Evolutionary conservation across 352 stramenopile species (phyloP), one percentile per base, ranked within the genome.

Genomic region (Globisporangium rhizosaccharum): DNA sequence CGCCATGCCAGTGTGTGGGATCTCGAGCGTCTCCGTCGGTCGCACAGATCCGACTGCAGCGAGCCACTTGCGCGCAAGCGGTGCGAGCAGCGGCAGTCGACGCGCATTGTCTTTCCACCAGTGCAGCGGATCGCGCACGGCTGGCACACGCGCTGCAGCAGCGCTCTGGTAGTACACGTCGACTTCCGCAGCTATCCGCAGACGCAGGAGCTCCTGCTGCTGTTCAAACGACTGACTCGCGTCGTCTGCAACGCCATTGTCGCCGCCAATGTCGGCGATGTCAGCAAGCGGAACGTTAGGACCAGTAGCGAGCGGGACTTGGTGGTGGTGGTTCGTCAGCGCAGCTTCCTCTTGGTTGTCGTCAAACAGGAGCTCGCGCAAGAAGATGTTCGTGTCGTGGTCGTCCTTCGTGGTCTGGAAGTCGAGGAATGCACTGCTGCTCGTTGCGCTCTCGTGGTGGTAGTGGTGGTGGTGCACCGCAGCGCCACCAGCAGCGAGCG

Each of bases 11-110:
- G 58, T 59, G 42, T 53, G 37, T 30, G 58, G 58, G 51, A 63
- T 63, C 58, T 63, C 58, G 42, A 63, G 52, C 25, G 58, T 63
- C 58, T 63, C 58, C 1, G 64, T 70, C 14, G 70, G 67, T 18
- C 67, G 72, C 23, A 81, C 67, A 7, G 70, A 76, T 15, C 73
- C 73, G 5, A 82, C 65, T 0, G 68, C 68, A 20, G 70, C 70
- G 36, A 82, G 61, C 73, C 73, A 82, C 50, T 79, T 72, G 23
- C 73, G 66, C 44, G 73, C 73, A n/a, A 82, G 53, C 45, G 73
- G 73, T 36, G 70, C 62, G 15, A 82, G 59, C 56, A 82, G 50
- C 45, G 70, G 70, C 53, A 79, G 71, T 2, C 53, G 56, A 20
- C 57, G 37, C 39, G 65, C 71, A 52, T 76, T 70, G 37, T 79